Conservation (phyloP, 345 rosid genomes). For the Erucastrum elatum region DNA sequence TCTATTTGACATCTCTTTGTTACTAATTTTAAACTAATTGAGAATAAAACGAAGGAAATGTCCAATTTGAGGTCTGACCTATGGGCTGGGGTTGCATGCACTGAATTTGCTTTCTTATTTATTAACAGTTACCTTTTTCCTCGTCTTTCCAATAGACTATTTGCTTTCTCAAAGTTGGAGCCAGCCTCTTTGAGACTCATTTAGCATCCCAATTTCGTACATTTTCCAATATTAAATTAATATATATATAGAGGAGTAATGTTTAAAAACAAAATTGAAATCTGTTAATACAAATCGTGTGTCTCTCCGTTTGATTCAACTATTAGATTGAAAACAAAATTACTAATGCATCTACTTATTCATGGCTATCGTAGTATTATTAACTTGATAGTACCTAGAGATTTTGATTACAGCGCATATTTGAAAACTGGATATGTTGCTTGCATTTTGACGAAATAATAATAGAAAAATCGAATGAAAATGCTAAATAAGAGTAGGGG, state of each 20-base stretch:
- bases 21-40: neutral
- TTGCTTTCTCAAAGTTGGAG: constrained; percentile 26
- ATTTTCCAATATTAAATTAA: neutral
- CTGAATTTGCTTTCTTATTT: constrained; percentile 16
- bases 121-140: constrained; percentile 31
- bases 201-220: constrained; percentile 21
- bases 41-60: neutral
- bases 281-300: neutral
- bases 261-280: no score
- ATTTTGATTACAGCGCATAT: no score
- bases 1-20: constrained; percentile 29
- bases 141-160: constrained; percentile 27
- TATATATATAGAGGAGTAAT: neutral
- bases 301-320: neutral
- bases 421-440: no score
- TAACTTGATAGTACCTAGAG: no score
- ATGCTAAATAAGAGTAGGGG: no score
- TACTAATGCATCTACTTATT: neutral
- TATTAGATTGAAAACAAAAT: neutral
- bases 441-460: no score
- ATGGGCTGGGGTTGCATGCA: constrained; percentile 29
- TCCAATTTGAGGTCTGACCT: constrained; percentile 37
- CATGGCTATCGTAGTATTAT: neutral
- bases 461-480: no score
- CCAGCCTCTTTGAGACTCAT: constrained; percentile 27